These are phyloP conservation scores for Lachnellula cervina DNA, from an alignment of 2,329 filamentous ascomycete genomes.

Conservation along the genomic window DNA sequence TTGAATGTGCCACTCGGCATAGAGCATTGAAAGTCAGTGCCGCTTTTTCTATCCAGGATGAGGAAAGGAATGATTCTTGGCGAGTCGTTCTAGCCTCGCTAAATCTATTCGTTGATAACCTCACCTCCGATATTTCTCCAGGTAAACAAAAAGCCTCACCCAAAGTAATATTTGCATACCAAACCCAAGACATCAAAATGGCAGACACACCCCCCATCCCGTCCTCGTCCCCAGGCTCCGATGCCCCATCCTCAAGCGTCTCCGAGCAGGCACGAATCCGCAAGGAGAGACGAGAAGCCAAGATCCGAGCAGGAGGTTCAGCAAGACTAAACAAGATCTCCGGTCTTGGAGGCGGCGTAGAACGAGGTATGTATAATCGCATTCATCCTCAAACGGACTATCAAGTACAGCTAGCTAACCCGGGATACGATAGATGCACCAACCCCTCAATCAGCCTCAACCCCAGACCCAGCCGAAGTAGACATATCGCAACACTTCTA, in stretches of 20 bases:
- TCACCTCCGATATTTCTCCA: background rate
- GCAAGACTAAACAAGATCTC: slow-evolving; percentile 71
- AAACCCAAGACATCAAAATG: slow-evolving; percentile 17
- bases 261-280: slow-evolving; percentile 67
- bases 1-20: no score
- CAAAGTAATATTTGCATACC: background rate
- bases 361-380: slow-evolving; percentile 35
- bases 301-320: slow-evolving; percentile 67
- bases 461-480: slow-evolving; percentile 65
- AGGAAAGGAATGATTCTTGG: no score
- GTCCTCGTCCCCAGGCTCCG: slow-evolving; percentile 16
- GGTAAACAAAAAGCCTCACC: background rate
- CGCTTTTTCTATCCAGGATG: no score
- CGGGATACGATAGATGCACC: slow-evolving; percentile 30
- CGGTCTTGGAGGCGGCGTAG: slow-evolving; percentile 57
- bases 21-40: no score
- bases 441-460: slow-evolving; percentile 31
- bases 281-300: slow-evolving; percentile 74
- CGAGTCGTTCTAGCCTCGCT: no score
- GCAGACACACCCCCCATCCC: slow-evolving; percentile 23
- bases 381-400: background rate
- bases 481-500: slow-evolving; percentile 73
- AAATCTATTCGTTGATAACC: background rate
- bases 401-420: background rate
- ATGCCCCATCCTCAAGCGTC: slow-evolving; percentile 37